Evolutionary conservation across 2,329 filamentous ascomycete genomes (phyloP), one percentile per base, ranked within the genome.

Genomic region (Triangularia verruculosa): DNA sequence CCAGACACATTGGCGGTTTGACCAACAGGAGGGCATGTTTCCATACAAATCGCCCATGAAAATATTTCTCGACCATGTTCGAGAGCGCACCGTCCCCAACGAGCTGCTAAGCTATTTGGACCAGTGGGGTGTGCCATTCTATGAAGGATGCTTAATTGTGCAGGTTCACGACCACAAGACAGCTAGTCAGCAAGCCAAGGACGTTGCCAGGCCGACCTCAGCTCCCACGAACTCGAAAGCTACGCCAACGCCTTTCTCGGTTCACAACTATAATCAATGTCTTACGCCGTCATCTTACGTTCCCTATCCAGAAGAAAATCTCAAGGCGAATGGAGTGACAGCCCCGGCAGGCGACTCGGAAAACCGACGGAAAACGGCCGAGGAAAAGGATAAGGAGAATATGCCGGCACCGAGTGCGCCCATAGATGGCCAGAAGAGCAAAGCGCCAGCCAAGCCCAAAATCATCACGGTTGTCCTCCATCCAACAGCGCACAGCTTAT

Each of bases 121-220:
- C 27, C 83, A 86, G 56, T 82, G 82, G 17, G 86, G 87, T 20
- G 89, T 97, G 13, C 83, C 84, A 9, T 98, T 97, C 74, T 99
- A 98, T 74, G 93, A 98, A 75, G 93, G 91, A 30, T 97, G 94
- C 73, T 83, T 99, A 63, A 98, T 99, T 69, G 93, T 99, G 34
- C 89, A 96, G 75, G 81, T 98, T n/a, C 86, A 96, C 71, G 92
- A 98, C 74, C 91, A 97, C 78, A 91, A 90, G 71, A 87, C 89
- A 0, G 80, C 80, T 51, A 82, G 83, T 55, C 82, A 83, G 66
- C 39, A 47, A 20, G 79, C 83, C 69, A 87, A 92, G 72, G 86
- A 85, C 69, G 81, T 80, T 70, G 78, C 79, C 62, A 83, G 80
- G 57, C 81, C 79, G 59, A 79, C 79, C 25, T 80, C 86, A 1